Percentiles rank a stretch among this genome's conserved stretches.
Evolutionary conservation across 2,329 filamentous ascomycete species (phyloP).

Genomic region (Chaetomiaceae sp.): DNA sequence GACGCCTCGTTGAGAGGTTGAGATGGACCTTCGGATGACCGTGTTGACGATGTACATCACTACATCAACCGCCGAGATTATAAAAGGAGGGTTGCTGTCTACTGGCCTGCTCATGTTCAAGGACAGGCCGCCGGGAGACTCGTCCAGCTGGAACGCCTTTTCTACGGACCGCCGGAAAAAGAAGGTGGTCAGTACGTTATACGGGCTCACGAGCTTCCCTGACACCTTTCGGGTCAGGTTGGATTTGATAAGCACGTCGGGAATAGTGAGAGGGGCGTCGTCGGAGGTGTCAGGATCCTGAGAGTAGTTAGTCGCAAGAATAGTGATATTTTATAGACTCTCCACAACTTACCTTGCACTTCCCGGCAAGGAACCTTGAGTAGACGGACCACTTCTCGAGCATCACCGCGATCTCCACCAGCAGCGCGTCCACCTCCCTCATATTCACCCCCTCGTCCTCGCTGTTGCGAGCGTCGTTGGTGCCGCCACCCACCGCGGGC

Average conservation of each 20-base stretch:
- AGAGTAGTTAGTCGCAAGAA: no score
- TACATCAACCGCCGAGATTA: slow-evolving; percentile 93
- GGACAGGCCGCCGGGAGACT: slow-evolving; percentile 74
- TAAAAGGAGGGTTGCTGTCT: slow-evolving; percentile 77
- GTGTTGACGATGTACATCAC: slow-evolving; percentile 99
- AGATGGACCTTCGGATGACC: slow-evolving; percentile 78
- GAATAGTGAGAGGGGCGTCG: slow-evolving; percentile 58
- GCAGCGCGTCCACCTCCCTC: slow-evolving; percentile 85
- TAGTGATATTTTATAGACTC: not conserved
- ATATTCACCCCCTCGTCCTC: slow-evolving; percentile 95
- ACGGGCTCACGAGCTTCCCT: slow-evolving; percentile 69
- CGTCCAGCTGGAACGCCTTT: slow-evolving; percentile 95
- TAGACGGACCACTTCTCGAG: slow-evolving; percentile 91
- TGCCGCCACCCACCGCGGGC: slow-evolving; percentile 59
- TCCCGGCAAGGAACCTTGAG: slow-evolving; percentile 79
- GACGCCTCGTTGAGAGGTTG: slow-evolving; percentile 77
- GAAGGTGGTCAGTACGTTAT: slow-evolving; percentile 90
- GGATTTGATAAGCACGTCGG: slow-evolving; percentile 72
- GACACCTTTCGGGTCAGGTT: slow-evolving; percentile 75
- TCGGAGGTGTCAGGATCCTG: slow-evolving; percentile 51
- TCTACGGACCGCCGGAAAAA: slow-evolving; percentile 96
- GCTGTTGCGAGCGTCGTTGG: slow-evolving; percentile 52
- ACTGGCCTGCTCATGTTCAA: slow-evolving; percentile 69
- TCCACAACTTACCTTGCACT: slow-evolving; percentile 65
- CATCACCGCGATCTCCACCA: slow-evolving; percentile 89